Evolutionary conservation across 768 basidiomycete species (phyloP).

Genomic region (Exsudoporus frostii): DNA sequence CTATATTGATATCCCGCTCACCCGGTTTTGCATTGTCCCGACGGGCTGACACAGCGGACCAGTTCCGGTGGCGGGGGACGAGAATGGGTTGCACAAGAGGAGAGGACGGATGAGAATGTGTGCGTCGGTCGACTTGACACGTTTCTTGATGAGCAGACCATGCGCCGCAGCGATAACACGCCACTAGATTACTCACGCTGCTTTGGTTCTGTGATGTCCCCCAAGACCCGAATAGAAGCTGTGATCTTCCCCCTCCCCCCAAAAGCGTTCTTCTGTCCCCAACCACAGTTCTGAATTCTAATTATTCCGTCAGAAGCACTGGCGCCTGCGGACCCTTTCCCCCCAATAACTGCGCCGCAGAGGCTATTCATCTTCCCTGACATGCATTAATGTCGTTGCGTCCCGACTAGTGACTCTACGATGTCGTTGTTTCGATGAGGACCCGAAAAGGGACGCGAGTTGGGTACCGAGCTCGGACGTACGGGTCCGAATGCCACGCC

Average conservation of each 20-base stretch:
- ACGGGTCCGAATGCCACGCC: conserved; percentile 2
- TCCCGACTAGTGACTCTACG: too few relatives aligned
- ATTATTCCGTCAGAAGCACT: not conserved
- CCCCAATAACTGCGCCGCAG: not conserved
- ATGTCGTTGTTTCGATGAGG: not conserved
- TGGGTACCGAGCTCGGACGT: not conserved
- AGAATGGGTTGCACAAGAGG: too few relatives aligned
- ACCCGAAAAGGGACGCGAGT: not conserved
- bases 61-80: conserved; percentile 10
- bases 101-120: not conserved
- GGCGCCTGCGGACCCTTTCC: not conserved
- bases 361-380: not conserved
- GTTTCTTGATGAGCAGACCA: conserved; percentile 8
- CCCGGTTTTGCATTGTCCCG: conserved; percentile 4
- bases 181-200: not conserved
- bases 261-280: too few relatives aligned
- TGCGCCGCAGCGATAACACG: conserved; percentile 2
- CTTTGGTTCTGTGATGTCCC: not conserved
- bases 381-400: not conserved
- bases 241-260: not conserved
- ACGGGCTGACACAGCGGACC: not conserved
- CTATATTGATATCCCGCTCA: not conserved
- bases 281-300: not conserved
- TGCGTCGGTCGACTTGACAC: conserved; percentile 17
- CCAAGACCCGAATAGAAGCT: not conserved